Evolutionary conservation across 108 stramenopile genomes (phyloP).

Genomic region (Fragilaria radians): DNA sequence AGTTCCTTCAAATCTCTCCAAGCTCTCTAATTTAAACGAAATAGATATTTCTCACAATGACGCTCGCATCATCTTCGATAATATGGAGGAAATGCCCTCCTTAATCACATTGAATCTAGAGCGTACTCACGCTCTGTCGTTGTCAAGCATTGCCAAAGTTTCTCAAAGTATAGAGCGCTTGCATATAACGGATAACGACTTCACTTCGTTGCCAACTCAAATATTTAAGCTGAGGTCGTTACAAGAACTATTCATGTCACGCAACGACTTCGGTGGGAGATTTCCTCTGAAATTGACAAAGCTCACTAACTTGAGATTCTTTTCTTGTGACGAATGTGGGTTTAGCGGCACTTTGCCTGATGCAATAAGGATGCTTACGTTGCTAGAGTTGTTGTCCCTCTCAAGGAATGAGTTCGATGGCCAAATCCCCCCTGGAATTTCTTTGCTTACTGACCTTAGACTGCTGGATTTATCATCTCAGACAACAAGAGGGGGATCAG

Average conservation of each 20-base stretch:
- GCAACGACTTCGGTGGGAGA: constrained; percentile 21
- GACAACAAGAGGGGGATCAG: constrained; percentile 2
- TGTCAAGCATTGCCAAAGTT: constrained; percentile 30
- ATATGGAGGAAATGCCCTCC: constrained; percentile 38
- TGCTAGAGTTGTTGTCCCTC: constrained; percentile 24
- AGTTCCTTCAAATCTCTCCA: constrained; percentile 32
- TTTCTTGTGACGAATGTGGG: constrained; percentile 2
- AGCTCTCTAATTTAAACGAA: constrained; percentile 17
- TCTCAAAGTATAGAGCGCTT: constrained; percentile 45
- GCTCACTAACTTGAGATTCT: not conserved
- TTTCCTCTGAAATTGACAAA: not conserved
- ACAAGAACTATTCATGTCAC: constrained; percentile 33
- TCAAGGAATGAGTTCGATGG: constrained; percentile 36
- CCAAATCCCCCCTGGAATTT: constrained; percentile 41
- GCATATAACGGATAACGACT: constrained; percentile 49
- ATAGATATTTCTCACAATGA: constrained; percentile 41
- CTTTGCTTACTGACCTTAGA: constrained; percentile 30
- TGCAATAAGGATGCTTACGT: constrained; percentile 23
- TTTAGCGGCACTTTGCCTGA: constrained; percentile 45
- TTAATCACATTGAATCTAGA: constrained; percentile 29
- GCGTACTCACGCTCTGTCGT: constrained; percentile 19
- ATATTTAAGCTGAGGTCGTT: constrained; percentile 26
- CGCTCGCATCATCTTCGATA: constrained; percentile 51
- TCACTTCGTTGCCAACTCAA: constrained; percentile 40
- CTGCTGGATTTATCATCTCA: constrained; percentile 32